Conservation (phyloP, 2,329 filamentous ascomycete species). For the Apiospora phragmitis region DNA sequence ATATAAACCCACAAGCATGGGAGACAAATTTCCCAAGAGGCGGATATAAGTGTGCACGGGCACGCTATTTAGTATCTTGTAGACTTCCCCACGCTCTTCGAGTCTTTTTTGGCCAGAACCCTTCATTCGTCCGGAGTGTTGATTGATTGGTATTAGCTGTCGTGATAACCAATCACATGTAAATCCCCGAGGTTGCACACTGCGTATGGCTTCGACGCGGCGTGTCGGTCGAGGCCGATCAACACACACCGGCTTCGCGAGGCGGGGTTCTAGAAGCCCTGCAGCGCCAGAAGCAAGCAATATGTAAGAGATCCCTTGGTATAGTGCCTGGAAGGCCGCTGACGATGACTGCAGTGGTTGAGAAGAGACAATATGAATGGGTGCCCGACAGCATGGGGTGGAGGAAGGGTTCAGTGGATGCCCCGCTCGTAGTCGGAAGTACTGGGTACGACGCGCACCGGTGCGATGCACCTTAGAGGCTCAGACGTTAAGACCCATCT, state of each 20-base stretch:
- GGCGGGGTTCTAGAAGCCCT: slow-evolving; percentile 2
- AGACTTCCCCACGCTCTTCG: neutral
- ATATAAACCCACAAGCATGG: neutral
- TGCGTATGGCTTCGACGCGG: neutral
- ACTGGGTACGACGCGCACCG: neutral
- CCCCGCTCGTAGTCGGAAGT: slow-evolving; percentile 2
- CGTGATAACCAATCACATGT: slow-evolving; percentile 5
- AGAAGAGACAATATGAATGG: neutral
- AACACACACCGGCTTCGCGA: neutral
- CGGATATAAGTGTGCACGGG: neutral
- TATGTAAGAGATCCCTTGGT: neutral
- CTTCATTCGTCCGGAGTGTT: neutral
- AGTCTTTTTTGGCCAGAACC: neutral
- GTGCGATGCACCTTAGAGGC: neutral
- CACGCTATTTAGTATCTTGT: neutral
- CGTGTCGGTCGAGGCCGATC: neutral
- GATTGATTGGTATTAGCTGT: neutral
- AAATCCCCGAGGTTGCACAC: neutral
- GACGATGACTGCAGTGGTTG: neutral
- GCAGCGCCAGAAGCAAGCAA: neutral
- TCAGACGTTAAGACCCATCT: neutral
- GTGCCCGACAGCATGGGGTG: neutral
- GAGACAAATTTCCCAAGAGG: neutral
- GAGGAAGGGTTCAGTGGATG: neutral
- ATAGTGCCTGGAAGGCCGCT: neutral